These are phyloP conservation scores for Brettanomyces bruxellensis DNA, from an alignment of 805 yeast species.

Conservation along the genomic window DNA sequence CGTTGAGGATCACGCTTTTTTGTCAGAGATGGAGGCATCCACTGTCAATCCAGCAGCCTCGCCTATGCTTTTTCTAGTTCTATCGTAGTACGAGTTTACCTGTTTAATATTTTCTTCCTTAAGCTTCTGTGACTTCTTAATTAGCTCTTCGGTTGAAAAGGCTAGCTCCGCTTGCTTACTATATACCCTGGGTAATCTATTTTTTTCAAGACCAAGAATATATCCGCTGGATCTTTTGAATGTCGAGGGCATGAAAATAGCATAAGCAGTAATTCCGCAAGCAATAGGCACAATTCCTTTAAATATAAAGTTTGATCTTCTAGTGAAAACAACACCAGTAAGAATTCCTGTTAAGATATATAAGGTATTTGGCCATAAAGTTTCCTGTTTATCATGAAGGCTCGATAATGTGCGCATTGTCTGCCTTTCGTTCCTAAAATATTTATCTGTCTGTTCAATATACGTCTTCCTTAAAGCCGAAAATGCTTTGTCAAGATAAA, in stretches of 20 bases:
- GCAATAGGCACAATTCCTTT: constrained; percentile 48
- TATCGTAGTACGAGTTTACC: constrained; percentile 22
- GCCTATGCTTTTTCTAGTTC: constrained; percentile 36
- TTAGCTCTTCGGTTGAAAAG: constrained; percentile 35
- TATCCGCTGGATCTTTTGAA: constrained; percentile 50
- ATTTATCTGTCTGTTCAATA: constrained; percentile 39
- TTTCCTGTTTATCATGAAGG: constrained; percentile 59
- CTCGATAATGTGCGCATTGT: constrained; percentile 55
- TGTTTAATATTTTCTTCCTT: constrained; percentile 31
- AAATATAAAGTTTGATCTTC: constrained; percentile 51
- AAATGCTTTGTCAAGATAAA: neutral
- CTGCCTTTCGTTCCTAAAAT: constrained; percentile 51
- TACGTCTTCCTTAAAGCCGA: constrained; percentile 28
- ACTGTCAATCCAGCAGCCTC: constrained; percentile 61
- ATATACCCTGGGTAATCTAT: constrained; percentile 55
- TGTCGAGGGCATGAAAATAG: constrained; percentile 64
- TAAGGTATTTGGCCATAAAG: constrained; percentile 59
- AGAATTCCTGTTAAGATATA: constrained; percentile 63
- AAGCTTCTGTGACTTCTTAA: constrained; percentile 32
- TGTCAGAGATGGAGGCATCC: constrained; percentile 52
- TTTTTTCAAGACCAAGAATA: constrained; percentile 52
- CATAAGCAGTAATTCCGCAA: constrained; percentile 58
- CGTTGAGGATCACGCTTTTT: constrained; percentile 16
- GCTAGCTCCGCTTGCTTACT: constrained; percentile 45
- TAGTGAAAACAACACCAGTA: constrained; percentile 64